Conservation (phyloP, 768 basidiomycete species). For the Pholiota molesta region DNA sequence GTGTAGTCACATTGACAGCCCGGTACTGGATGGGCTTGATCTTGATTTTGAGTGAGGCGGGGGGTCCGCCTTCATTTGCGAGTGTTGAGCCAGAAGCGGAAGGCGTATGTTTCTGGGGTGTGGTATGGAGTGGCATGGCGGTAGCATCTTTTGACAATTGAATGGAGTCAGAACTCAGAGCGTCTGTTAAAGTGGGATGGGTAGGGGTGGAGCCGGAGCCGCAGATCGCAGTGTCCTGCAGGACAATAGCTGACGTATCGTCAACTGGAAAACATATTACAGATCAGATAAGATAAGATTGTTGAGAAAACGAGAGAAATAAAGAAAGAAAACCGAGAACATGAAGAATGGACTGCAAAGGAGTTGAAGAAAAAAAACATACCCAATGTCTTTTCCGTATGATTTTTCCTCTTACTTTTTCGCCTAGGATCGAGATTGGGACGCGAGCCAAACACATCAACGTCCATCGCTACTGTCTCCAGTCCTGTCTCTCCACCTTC, state of each 20-base stretch:
- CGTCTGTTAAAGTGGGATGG: background rate
- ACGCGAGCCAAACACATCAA: slow-evolving; percentile 1
- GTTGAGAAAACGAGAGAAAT: background rate
- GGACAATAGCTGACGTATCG: background rate
- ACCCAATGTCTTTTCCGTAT: background rate
- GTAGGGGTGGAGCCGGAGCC: background rate
- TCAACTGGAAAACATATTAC: background rate
- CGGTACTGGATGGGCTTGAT: background rate
- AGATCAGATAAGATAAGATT: background rate
- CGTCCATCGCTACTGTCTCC: background rate
- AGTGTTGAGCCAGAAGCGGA: background rate
- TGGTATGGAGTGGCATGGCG: too few species aligned
- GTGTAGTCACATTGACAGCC: background rate
- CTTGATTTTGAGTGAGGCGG: background rate
- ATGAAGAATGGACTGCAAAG: background rate
- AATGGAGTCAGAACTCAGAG: background rate
- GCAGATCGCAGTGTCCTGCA: background rate
- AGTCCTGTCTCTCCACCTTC: background rate
- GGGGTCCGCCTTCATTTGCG: background rate
- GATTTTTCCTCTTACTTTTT: background rate
- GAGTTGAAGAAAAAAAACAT: background rate
- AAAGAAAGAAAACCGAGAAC: background rate
- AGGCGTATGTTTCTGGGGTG: background rate
- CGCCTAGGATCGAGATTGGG: background rate
- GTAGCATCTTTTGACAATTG: background rate